Conservation (phyloP, 192 early-diverging fungal genomes). For the Linnemannia schmuckeri region DNA sequence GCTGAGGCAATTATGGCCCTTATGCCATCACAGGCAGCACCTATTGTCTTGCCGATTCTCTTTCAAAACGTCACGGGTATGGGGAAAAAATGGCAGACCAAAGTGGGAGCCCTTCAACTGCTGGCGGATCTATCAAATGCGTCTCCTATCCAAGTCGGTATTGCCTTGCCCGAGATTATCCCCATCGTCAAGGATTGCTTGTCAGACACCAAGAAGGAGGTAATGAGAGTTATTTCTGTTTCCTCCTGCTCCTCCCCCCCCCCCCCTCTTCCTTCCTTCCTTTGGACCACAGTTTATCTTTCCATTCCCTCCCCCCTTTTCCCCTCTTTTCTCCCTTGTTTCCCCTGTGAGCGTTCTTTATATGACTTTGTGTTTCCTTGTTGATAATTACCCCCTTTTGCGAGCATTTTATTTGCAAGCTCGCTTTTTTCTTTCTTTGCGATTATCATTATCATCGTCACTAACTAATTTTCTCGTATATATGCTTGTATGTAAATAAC, state of each 20-base stretch:
- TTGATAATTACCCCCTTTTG: neutral
- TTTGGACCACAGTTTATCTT: neutral
- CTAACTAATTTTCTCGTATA: neutral
- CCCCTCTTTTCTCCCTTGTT: neutral
- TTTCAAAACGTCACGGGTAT: conserved; percentile 69
- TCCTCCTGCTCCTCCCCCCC: neutral
- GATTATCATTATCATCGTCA: neutral
- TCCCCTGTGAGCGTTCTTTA: neutral
- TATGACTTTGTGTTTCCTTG: neutral
- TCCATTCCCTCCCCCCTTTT: neutral
- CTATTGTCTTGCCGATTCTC: conserved; percentile 72
- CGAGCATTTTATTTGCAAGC: neutral
- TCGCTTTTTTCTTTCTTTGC: neutral
- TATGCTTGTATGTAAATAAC: neutral
- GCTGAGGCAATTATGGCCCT: conserved; percentile 53
- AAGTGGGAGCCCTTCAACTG: conserved; percentile 68
- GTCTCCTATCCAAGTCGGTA: conserved; percentile 65
- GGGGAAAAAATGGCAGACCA: conserved; percentile 85
- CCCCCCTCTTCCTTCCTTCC: neutral
- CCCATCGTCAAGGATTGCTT: conserved; percentile 79
- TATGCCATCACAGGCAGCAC: conserved; percentile 61
- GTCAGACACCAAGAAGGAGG: conserved; percentile 83
- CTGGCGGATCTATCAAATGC: conserved; percentile 57
- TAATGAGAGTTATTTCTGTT: conserved; percentile 17
- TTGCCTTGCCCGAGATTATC: conserved; percentile 70